Evolutionary conservation across 305 asterid species (phyloP).

Genomic region (Fraxinus velutina): DNA sequence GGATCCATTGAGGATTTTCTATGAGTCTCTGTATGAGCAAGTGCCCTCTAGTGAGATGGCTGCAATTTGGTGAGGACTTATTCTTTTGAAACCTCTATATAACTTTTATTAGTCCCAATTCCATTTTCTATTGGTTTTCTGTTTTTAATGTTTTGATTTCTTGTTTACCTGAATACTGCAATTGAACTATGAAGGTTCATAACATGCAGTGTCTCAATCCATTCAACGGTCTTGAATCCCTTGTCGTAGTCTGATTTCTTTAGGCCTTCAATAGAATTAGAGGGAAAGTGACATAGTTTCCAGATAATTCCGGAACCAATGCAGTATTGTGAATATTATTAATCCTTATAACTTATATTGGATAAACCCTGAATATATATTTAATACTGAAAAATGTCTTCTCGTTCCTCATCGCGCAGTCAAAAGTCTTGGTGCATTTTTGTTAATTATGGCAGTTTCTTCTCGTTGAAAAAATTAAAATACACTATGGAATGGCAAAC

Average conservation of each 20-base stretch:
- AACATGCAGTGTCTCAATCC: neutral
- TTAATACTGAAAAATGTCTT: neutral
- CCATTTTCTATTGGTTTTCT: neutral
- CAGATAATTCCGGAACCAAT: neutral
- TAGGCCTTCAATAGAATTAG: neutral
- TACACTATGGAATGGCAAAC: neutral
- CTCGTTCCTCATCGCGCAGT: neutral
- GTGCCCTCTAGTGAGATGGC: slow-evolving; percentile 84
- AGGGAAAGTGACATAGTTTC: neutral
- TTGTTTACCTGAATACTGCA: neutral
- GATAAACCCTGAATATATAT: neutral
- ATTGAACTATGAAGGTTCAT: neutral
- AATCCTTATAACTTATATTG: neutral
- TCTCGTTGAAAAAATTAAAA: neutral
- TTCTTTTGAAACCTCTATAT: neutral
- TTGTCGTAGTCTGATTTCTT: neutral
- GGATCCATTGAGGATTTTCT: slow-evolving; percentile 77
- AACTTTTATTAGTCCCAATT: neutral
- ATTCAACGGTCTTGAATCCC: neutral
- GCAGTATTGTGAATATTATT: neutral
- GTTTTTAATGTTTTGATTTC: neutral
- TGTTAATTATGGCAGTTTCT: neutral
- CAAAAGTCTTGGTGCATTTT: neutral
- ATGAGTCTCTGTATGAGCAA: slow-evolving; percentile 68
- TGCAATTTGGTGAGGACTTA: slow-evolving; percentile 55